A percentile compares a stretch with the other conserved stretches of the same genome.
These are phyloP conservation scores for Hygrocybe punicea DNA, from an alignment of 768 basidiomycete genomes.

Conservation along the genomic window DNA sequence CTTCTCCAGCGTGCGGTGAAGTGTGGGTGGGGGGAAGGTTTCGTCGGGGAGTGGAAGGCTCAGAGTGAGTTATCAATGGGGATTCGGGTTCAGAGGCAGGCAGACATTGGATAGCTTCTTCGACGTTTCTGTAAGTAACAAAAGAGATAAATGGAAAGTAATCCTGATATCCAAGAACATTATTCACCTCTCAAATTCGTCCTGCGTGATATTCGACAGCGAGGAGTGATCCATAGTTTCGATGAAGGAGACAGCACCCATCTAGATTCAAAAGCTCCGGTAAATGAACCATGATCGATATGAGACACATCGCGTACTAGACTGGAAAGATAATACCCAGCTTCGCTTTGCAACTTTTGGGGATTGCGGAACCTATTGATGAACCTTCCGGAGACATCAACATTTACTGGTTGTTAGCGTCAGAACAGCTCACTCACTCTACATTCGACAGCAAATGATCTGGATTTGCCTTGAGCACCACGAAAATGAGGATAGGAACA, in stretches of 20 bases:
- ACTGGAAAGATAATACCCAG: constrained; percentile 95
- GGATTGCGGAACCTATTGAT: constrained; percentile 94
- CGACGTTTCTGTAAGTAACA: constrained; percentile 51
- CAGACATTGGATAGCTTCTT: constrained; percentile 49
- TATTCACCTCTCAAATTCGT: constrained; percentile 80
- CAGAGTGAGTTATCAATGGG: constrained; percentile 11
- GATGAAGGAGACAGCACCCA: constrained; percentile 95
- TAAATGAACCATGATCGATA: neutral
- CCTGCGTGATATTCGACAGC: constrained; percentile 88
- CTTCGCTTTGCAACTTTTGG: constrained; percentile 85
- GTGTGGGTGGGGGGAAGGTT: constrained; percentile 14
- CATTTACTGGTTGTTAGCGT: neutral
- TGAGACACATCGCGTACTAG: constrained; percentile 51
- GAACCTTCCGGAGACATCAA: constrained; percentile 52
- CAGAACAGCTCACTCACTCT: constrained; percentile 59
- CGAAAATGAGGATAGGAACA: constrained; percentile 89
- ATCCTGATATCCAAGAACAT: neutral
- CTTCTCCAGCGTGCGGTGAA: constrained; percentile 73
- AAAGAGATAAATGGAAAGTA: neutral
- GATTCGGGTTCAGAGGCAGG: constrained; percentile 29
- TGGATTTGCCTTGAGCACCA: constrained; percentile 93
- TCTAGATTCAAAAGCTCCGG: constrained; percentile 43
- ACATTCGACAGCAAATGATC: constrained; percentile 91
- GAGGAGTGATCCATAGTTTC: constrained; percentile 97
- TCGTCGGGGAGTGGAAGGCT: constrained; percentile 13